Evolutionary conservation across 441 rosid genomes (phyloP), one percentile per base, ranked within the genome.

Genomic region (Isatis lusitanica): DNA sequence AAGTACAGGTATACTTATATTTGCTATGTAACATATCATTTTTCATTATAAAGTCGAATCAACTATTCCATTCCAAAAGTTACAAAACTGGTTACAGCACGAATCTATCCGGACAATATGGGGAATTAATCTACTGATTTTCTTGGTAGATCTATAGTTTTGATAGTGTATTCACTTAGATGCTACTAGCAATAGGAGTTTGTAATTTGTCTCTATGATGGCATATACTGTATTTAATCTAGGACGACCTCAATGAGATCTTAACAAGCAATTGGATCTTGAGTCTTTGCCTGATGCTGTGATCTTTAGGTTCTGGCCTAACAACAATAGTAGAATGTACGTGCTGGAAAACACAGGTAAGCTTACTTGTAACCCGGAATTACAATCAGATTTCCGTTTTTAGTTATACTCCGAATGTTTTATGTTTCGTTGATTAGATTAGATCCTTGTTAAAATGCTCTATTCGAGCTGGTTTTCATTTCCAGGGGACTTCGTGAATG

Each of bases 291-390:
- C 71, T 75, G 21, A 48, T 66, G 39, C 31, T 48, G 6, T 66
- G 57, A 68, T 78, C 82, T 65, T 31, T 76, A 95, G 99, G 89
- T 95, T 86, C 78, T 93, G 99, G 98, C 99, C 99, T 21, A 91
- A 93, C 66, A 95, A 95, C 90, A 95, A 88, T 60, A 95, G 99
- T 75, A 74, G 98, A 50, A 95, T 95, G 98, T 91, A 95, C 48
- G 98, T 95, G 43, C 90, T 95, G 11, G 99, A 95, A 80, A 95
- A 95, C 64, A 95, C 98, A 3, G 99, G 99, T 95, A 85, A 36
- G 17, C 0, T 40, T 38, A 13, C n/a, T 1, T 31, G 51, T 21
- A 72, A 53, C 30, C 18, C 56, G 2, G 16, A 33, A 9, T n/a
- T 10, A 17, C 31, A 65, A 47, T 52, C 38, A 36, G 15, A 66